Evolutionary conservation across 208 protist species (phyloP), one percentile per base, ranked within the genome.

Genomic region (Leishmania gerbilli): DNA sequence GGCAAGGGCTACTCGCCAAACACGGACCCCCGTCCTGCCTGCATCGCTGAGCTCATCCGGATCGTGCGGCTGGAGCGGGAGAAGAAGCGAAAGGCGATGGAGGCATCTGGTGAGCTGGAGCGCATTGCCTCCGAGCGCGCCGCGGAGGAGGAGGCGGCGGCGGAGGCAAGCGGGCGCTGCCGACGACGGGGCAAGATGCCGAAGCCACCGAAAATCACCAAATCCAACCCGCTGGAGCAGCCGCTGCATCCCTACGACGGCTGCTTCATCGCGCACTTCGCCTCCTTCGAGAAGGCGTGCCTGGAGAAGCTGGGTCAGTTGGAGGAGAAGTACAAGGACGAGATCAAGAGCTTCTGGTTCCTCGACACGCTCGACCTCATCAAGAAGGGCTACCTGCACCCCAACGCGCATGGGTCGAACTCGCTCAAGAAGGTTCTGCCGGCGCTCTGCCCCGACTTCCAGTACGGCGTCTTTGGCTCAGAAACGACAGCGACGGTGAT

Each of bases 351-450:
- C 60, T 96, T 98, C 71, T 95, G 91, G 85, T 98, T 98, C 81
- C 83, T 96, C 51, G 95, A 98, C 84, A 97, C 95, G 64, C 69
- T 98, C 68, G 93, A 96, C 47, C 86, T 96, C 49, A 93, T 96
- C 80, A 94, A 95, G 78, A 90, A 92, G 71, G 91, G 90, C 53
- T 89, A 92, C 80, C 79, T 93, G 42, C 93, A 96, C 79, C 95
- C 95, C 27, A 96, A 96, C 79, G 90, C 93, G 45, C 83, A 94
- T 42, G 95, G 95, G 49, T 96, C 92, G 11, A 96, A 96, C 88
- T 96, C 93, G 45, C 89, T 98, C 24, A 98, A 98, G 87, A 98
- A 98, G 81, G 87, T 98, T 75, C 88, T 98, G 55, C 95, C 95
- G 34, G 95, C 93, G 42, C 79, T 98, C 0, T 96, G 92, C 79